Evolutionary conservation across 2,329 filamentous ascomycete species (phyloP).

Genomic region (Sporothrix phasma): DNA sequence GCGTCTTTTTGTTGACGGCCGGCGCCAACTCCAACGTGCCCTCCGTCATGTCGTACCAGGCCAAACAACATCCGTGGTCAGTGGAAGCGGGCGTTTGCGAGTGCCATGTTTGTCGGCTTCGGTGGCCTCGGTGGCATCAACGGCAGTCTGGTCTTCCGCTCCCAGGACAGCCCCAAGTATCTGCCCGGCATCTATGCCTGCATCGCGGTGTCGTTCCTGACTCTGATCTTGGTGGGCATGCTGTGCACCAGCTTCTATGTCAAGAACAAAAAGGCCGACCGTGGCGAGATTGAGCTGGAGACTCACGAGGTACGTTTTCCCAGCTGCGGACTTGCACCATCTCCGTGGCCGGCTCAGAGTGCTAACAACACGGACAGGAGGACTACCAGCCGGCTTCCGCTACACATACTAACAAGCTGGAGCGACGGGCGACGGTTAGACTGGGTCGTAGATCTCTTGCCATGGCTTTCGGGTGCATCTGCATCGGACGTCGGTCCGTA

Average conservation of each 20-base stretch:
- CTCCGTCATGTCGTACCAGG: slow-evolving; percentile 65
- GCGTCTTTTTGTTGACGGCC: slow-evolving; percentile 65
- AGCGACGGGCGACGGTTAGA: too few species aligned
- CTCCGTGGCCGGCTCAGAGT: neutral
- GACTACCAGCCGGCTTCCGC: slow-evolving; percentile 32
- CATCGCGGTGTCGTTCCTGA: slow-evolving; percentile 40
- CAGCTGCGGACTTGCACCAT: too few species aligned
- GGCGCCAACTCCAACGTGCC: slow-evolving; percentile 73
- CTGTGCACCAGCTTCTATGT: slow-evolving; percentile 33
- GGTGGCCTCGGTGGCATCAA: slow-evolving; percentile 72
- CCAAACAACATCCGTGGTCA: slow-evolving; percentile 81
- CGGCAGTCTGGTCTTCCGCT: slow-evolving; percentile 61
- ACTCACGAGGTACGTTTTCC: slow-evolving; percentile 32
- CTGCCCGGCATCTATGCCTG: slow-evolving; percentile 46
- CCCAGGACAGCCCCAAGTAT: slow-evolving; percentile 44
- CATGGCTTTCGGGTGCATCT: too few species aligned
- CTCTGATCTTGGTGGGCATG: slow-evolving; percentile 34
- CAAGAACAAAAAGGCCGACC: slow-evolving; percentile 42
- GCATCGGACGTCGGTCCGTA: too few species aligned
- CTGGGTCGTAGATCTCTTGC: too few species aligned
- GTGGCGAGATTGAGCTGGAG: slow-evolving; percentile 43
- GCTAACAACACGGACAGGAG: slow-evolving; percentile 22
- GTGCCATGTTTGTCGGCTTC: slow-evolving; percentile 63
- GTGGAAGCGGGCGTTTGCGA: slow-evolving; percentile 77
- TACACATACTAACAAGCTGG: slow-evolving; percentile 31